Conservation (phyloP, 306 rosid genomes). For the Fagus crenata region DNA sequence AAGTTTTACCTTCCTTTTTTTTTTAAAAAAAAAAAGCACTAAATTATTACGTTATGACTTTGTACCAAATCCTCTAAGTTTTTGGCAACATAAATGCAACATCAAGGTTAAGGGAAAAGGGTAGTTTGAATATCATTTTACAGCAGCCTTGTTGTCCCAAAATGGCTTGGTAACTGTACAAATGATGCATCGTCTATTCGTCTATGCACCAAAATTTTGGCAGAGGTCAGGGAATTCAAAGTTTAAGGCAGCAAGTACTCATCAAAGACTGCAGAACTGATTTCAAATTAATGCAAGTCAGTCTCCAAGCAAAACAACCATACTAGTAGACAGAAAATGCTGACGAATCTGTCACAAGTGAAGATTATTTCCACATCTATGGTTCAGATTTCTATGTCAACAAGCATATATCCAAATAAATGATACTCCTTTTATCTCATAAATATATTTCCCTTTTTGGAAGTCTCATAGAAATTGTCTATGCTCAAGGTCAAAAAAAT, state of each 20-base stretch:
- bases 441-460: no score
- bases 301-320: background rate
- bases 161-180: background rate
- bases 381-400: background rate
- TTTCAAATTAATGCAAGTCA: constrained; percentile 6
- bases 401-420: background rate
- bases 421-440: background rate
- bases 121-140: background rate
- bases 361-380: background rate
- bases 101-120: background rate
- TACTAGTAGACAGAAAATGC: background rate
- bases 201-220: background rate
- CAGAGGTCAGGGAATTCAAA: background rate
- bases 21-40: background rate
- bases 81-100: background rate
- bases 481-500: no score
- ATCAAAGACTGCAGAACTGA: background rate
- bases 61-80: background rate
- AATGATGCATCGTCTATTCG: background rate
- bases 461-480: no score
- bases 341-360: background rate
- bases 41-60: background rate
- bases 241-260: background rate
- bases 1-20: background rate
- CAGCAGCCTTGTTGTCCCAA: background rate